Percentiles rank a stretch among this genome's conserved stretches.
Evolutionary conservation across 2,329 filamentous ascomycete genomes (phyloP).

Genomic region (Aureobasidium melanogenum): DNA sequence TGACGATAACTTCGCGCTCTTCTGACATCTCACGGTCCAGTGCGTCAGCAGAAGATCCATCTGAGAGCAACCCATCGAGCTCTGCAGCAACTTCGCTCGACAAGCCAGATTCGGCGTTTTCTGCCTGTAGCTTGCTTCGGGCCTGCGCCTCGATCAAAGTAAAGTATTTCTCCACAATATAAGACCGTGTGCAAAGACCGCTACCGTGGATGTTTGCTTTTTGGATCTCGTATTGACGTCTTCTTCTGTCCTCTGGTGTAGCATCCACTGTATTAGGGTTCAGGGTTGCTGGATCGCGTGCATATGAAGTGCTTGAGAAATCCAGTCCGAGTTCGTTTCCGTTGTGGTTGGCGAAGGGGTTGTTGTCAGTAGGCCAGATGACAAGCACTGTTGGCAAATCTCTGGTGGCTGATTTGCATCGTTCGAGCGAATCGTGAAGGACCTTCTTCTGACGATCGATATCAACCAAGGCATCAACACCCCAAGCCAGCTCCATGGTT

Average conservation of each 20-base stretch:
- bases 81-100: slow-evolving; percentile 28
- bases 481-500: slow-evolving; percentile 75
- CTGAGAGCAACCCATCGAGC: slow-evolving; percentile 24
- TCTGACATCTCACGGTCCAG: slow-evolving; percentile 51
- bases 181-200: slow-evolving; percentile 71
- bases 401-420: slow-evolving; percentile 60
- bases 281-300: slow-evolving; percentile 19
- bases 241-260: slow-evolving; percentile 30
- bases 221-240: slow-evolving; percentile 75
- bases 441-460: slow-evolving; percentile 70
- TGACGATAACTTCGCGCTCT: slow-evolving; percentile 74
- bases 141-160: slow-evolving; percentile 59
- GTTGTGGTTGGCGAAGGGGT: slow-evolving; percentile 21
- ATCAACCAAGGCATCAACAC: slow-evolving; percentile 63
- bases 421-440: slow-evolving; percentile 60
- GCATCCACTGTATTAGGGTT: slow-evolving; percentile 23
- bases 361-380: slow-evolving; percentile 38
- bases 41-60: slow-evolving; percentile 7
- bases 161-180: slow-evolving; percentile 80
- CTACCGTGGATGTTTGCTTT: slow-evolving; percentile 85
- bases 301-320: slow-evolving; percentile 19
- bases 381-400: slow-evolving; percentile 61
- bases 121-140: slow-evolving; percentile 35
- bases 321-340: slow-evolving; percentile 19
- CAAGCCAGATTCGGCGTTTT: slow-evolving; percentile 28